Evolutionary conservation across 345 rosid species (phyloP).

Genomic region (Viola odorata): DNA sequence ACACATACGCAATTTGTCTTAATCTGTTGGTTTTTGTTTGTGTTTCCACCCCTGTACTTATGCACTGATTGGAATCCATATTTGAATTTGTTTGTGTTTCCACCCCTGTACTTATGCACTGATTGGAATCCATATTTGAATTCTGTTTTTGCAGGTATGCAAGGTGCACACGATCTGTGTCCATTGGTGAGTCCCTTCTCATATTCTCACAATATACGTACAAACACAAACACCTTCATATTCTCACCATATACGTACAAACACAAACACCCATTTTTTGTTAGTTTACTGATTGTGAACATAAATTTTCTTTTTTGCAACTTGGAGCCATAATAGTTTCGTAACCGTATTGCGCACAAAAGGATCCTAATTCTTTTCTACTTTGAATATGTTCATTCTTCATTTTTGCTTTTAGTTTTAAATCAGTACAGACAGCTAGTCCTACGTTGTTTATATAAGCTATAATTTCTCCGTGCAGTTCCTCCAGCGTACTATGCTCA

Average conservation of each 20-base stretch:
- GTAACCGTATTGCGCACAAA: too few relatives aligned
- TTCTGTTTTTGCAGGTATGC: constrained; percentile 58
- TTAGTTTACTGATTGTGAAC: background rate
- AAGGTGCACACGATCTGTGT: constrained; percentile 93
- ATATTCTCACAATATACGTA: background rate
- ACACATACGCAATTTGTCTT: background rate
- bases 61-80: too few relatives aligned
- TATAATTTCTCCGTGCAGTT: constrained; percentile 49
- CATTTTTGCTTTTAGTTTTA: too few relatives aligned
- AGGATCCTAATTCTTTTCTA: too few relatives aligned
- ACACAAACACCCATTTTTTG: background rate
- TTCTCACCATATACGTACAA: background rate
- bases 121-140: background rate
- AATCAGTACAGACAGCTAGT: too few relatives aligned
- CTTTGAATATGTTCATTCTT: too few relatives aligned
- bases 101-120: too few relatives aligned
- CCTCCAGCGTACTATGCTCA: constrained; percentile 99
- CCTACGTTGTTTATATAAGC: too few relatives aligned
- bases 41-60: too few relatives aligned
- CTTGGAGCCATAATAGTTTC: too few relatives aligned
- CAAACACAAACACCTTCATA: background rate
- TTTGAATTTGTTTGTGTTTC: too few relatives aligned
- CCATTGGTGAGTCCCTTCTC: constrained; percentile 55
- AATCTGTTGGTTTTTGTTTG: background rate
- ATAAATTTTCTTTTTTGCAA: too few relatives aligned